phyloP scores from a whole-genome alignment of 1,139 yeast species.

The Pichia sp. region DNA sequence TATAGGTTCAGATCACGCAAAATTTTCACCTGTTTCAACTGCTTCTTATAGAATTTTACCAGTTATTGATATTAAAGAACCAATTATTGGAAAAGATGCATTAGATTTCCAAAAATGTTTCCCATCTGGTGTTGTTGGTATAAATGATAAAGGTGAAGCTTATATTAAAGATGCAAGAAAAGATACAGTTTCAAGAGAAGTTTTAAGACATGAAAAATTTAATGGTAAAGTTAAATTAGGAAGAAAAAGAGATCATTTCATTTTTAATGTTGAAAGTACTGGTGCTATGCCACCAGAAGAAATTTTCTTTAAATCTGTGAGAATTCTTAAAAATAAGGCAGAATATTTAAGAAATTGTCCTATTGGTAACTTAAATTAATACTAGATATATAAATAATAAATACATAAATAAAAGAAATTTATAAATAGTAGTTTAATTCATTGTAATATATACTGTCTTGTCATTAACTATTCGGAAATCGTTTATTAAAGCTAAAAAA shows the following conservation, averaged over 20 bases:
- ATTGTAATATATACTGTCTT: too few species aligned
- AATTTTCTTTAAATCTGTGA: slow-evolving; percentile 82
- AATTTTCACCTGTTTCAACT: slow-evolving; percentile 94
- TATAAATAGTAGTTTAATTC: too few species aligned
- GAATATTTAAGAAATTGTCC: slow-evolving; percentile 75
- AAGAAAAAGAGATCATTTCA: slow-evolving; percentile 85
- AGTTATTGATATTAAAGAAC: slow-evolving; percentile 69
- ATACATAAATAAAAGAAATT: too few species aligned
- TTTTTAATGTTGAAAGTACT: slow-evolving; percentile 88
- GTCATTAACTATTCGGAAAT: too few species aligned
- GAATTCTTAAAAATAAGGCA: slow-evolving; percentile 81
- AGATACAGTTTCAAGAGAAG: slow-evolving; percentile 96
- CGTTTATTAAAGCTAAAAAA: too few species aligned
- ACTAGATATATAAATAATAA: too few species aligned
- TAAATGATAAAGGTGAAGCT: slow-evolving; percentile 66
- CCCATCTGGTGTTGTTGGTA: slow-evolving; percentile 87
- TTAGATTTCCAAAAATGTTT: slow-evolving; percentile 79
- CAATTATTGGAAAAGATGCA: slow-evolving; percentile 76
- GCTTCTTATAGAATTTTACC: slow-evolving; percentile 96
- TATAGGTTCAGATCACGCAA: slow-evolving; percentile 92
- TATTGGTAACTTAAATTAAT: slow-evolving; percentile 45
- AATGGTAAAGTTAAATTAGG: slow-evolving; percentile 86
- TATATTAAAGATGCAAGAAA: slow-evolving; percentile 80
- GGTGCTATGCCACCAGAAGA: slow-evolving; percentile 98
- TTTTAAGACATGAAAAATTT: slow-evolving; percentile 86